A percentile compares a stretch with the other conserved stretches of the same genome.
Conservation (phyloP, 129 eudicot genomes). For the Scalesia atractyloides region DNA sequence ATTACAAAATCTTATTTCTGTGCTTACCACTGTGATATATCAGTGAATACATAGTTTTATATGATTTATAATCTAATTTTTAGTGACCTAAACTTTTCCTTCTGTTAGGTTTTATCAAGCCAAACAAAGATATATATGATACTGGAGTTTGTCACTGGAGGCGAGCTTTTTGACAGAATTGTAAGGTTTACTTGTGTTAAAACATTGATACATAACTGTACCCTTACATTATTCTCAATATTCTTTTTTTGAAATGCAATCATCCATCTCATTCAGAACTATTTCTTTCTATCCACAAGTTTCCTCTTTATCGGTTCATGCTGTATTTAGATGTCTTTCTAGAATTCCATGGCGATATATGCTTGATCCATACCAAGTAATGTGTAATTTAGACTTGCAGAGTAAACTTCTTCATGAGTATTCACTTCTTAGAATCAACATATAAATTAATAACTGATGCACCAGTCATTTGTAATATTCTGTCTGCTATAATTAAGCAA, state of each 20-base stretch:
- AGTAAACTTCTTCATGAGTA: constrained; percentile 1
- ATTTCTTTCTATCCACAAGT: not conserved
- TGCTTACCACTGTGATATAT: constrained; percentile 10
- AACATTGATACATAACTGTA: constrained; percentile 17
- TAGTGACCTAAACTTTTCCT: constrained; percentile 11
- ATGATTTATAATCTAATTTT: not conserved
- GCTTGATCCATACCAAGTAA: constrained; percentile 14
- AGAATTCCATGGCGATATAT: not conserved
- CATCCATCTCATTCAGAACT: constrained; percentile 1
- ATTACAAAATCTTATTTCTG: constrained; percentile 8
- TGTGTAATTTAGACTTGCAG: constrained; percentile 9
- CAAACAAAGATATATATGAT: constrained; percentile 78
- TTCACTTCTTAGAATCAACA: constrained; percentile 6
- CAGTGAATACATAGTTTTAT: not conserved
- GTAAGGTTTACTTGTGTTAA: constrained; percentile 51
- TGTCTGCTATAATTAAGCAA: not conserved
- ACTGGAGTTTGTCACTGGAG: constrained; percentile 90
- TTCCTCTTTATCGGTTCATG: not conserved
- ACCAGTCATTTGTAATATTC: not conserved
- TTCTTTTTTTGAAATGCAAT: not conserved
- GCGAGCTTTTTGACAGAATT: constrained; percentile 95
- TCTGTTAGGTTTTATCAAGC: constrained; percentile 81
- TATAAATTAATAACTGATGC: not conserved
- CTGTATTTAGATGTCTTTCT: constrained; percentile 9
- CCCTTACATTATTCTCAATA: not conserved